These are phyloP conservation scores for Psidium friedrichsthalianum DNA, from an alignment of 345 rosid species.

Conservation along the genomic window DNA sequence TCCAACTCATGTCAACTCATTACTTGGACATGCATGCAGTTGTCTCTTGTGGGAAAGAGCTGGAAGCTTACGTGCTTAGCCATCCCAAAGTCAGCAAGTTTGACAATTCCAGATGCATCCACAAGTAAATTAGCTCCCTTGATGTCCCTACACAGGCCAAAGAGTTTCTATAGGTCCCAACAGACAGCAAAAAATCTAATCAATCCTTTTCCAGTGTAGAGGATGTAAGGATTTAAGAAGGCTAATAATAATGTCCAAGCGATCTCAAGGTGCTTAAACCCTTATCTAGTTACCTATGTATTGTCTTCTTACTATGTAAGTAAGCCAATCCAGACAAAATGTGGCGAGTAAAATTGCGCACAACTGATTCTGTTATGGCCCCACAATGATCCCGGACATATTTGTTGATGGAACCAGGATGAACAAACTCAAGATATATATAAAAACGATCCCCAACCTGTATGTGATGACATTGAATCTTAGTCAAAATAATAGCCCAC, in stretches of 20 bases:
- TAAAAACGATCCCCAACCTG: constrained; percentile 79
- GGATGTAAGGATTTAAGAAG: background rate
- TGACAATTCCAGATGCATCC: constrained; percentile 89
- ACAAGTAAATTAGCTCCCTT: constrained; percentile 98
- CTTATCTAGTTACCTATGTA: constrained; percentile 55
- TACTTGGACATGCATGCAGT: background rate
- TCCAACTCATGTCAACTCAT: background rate
- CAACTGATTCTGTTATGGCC: constrained; percentile 85
- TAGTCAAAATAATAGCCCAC: background rate
- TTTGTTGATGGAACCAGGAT: constrained; percentile 92
- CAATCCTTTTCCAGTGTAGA: background rate
- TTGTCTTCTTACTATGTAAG: constrained; percentile 80
- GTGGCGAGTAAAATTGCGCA: constrained; percentile 90
- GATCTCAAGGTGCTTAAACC: background rate
- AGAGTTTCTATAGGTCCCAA: constrained; percentile 3
- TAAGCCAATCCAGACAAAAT: constrained; percentile 86
- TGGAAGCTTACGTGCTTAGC: constrained; percentile 75
- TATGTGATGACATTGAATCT: constrained; percentile 2
- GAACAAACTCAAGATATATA: constrained; percentile 88
- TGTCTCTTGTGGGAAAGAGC: background rate
- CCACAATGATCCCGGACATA: constrained; percentile 81
- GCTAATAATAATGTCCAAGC: background rate
- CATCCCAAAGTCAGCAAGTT: constrained; percentile 98
- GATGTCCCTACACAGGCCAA: constrained; percentile 56
- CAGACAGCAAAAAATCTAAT: background rate